phyloP scores from a whole-genome alignment of 2,329 filamentous ascomycete species.

The Dryadomyces quercivorus region DNA sequence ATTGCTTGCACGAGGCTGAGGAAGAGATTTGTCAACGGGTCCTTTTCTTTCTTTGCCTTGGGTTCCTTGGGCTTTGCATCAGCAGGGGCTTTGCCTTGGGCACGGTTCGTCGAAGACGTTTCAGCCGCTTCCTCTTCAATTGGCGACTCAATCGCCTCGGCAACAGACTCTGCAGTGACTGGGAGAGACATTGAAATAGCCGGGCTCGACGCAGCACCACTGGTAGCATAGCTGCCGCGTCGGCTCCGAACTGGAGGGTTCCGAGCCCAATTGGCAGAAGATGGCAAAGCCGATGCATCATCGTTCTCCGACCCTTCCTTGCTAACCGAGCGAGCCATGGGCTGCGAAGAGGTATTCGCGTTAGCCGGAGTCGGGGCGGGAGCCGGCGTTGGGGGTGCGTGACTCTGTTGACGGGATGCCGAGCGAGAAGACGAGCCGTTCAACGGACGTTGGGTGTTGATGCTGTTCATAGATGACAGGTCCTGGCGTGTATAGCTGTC shows the following conservation, averaged over 20 bases:
- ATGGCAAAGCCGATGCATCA: constrained; percentile 86
- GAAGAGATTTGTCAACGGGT: constrained; percentile 16
- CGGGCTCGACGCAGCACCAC: constrained; percentile 70
- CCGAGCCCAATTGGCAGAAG: constrained; percentile 86
- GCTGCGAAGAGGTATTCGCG: constrained; percentile 22
- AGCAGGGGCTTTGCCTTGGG: constrained; percentile 6
- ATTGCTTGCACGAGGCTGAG: constrained; percentile 25
- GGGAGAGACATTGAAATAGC: constrained; percentile 51
- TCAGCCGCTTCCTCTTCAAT: constrained; percentile 21
- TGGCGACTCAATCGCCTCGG: constrained; percentile 28
- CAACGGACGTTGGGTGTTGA: constrained; percentile 63
- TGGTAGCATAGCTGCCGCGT: constrained; percentile 69
- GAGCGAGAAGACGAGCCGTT: constrained; percentile 40
- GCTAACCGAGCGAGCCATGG: constrained; percentile 67
- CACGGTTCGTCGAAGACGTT: neutral
- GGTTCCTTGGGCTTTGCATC: neutral
- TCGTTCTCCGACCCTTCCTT: constrained; percentile 62
- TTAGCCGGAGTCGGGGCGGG: constrained; percentile 10
- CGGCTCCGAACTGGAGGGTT: constrained; percentile 54
- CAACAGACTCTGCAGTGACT: constrained; percentile 35
- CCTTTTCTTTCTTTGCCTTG: constrained; percentile 6
- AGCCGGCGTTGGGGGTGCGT: constrained; percentile 21
- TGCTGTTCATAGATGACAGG: constrained; percentile 85
- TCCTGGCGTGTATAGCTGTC: constrained; percentile 94
- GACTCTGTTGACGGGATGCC: constrained; percentile 39